phyloP scores from a whole-genome alignment of 2,329 filamentous ascomycete species.

The Spiromastix sp. region DNA sequence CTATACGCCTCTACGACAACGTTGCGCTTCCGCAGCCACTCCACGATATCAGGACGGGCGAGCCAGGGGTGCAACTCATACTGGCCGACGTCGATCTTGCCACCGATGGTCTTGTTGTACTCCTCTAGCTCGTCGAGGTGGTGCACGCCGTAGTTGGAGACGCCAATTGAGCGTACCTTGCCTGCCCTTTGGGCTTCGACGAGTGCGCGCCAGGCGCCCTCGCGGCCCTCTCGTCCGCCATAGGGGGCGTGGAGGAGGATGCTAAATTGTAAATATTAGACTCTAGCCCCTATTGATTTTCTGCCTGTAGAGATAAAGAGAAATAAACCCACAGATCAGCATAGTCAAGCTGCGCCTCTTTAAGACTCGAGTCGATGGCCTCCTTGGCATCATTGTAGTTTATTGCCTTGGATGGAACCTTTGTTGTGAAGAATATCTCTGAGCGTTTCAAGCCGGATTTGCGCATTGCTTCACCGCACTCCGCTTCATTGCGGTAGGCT shows the following conservation, averaged over 20 bases:
- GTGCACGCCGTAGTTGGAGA: constrained; percentile 31
- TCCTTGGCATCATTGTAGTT: constrained; percentile 56
- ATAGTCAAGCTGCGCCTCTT: constrained; percentile 53
- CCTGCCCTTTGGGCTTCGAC: constrained; percentile 29
- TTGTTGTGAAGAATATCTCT: constrained; percentile 53
- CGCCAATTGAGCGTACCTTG: constrained; percentile 28
- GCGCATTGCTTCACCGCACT: constrained; percentile 43
- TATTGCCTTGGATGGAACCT: constrained; percentile 42
- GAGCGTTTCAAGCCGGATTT: constrained; percentile 42
- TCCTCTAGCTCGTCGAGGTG: constrained; percentile 31
- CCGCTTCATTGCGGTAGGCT: constrained; percentile 48
- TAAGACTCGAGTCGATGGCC: constrained; percentile 53
- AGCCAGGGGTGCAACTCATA: constrained; percentile 90
- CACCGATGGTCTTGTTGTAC: constrained; percentile 38
- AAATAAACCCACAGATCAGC: constrained; percentile 47
- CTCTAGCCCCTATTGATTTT: background rate
- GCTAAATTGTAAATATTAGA: constrained; percentile 11
- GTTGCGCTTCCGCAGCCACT: constrained; percentile 59
- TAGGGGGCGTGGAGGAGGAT: constrained; percentile 31
- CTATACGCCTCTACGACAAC: constrained; percentile 51
- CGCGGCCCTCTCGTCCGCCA: constrained; percentile 26
- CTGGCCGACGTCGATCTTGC: constrained; percentile 72
- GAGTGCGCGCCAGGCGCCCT: constrained; percentile 31
- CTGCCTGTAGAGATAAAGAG: background rate
- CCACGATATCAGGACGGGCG: constrained; percentile 63